Base-by-base conservation (phyloP, 2,329 filamentous ascomycete species). In the Didymella pomorum region DNA sequence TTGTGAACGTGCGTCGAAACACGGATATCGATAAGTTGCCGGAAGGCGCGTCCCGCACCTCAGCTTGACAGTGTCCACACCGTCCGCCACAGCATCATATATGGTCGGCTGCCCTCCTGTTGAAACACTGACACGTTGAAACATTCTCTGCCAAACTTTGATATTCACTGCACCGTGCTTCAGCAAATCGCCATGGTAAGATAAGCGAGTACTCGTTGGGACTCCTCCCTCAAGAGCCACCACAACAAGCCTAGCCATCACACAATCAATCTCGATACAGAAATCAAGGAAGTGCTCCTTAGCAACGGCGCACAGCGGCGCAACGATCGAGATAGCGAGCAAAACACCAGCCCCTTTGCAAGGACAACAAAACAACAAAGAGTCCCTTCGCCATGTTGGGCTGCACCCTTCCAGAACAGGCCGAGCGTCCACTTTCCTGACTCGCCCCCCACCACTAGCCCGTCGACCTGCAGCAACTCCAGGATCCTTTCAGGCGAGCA, bases 11-110 rank as follows among this genome's bases (percentile, higher is more conserved):
- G 60, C 43, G 45, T 45, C n/a, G 47, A 62, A 64, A 63, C 53
- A 63, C 18, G 59, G 53, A 41, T 66, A 65, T 59, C 60, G 62
- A 66, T 66, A 64, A 58, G 44, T 61, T 63, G 51, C 61, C 63
- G 61, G 25, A 44, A 58, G 56, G 56, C 56, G n/a, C 56, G 56
- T 58, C 56, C 56, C 56, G 56, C 51, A 46, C 44, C 46, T 58
- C 50, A 58, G 50, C 56, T 54, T 29, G 50, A 49, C 44, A 44
- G 21, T 43, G 44, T 49, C 50, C 50, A 58, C 56, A 58, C 56
- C 37, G 56, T 54, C 56, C 50, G 56, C 56, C 56, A 58, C 56
- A 54, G 39, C 50, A 58, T 58, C 56, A 54, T 58, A 58, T 54
- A 58, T 54, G 50, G 20, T 28, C 44, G 48, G 42, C 44, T 50